A percentile compares a stretch with the other conserved stretches of the same genome.
Evolutionary conservation across 1,284 basidiomycete species (phyloP).

Genomic region (Anthracocystis panici-leucophaei): DNA sequence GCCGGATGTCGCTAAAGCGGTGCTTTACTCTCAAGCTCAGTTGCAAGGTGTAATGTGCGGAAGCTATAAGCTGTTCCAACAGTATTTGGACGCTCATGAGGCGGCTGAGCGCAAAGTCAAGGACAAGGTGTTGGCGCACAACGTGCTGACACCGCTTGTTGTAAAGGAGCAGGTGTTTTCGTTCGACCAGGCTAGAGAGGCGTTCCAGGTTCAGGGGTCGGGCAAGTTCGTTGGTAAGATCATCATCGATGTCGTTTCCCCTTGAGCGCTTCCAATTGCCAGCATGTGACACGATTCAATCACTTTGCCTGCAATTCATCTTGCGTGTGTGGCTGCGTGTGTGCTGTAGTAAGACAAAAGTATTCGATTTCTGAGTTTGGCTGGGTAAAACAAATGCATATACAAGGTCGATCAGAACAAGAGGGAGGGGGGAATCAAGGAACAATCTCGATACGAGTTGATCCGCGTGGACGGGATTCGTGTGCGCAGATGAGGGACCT

Average conservation of each 20-base stretch:
- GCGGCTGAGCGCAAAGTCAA: constrained; percentile 14
- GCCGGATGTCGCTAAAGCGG: constrained; percentile 31
- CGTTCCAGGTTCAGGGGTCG: constrained; percentile 30
- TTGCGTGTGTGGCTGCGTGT: too few relatives aligned
- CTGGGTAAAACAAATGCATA: background rate
- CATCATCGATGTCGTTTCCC: constrained; percentile 34
- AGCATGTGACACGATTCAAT: background rate
- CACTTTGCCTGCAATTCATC: background rate
- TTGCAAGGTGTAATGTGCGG: constrained; percentile 49
- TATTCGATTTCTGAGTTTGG: too few relatives aligned
- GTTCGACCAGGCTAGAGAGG: constrained; percentile 38
- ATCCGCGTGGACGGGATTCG: too few relatives aligned
- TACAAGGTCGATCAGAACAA: background rate
- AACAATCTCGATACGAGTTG: too few relatives aligned
- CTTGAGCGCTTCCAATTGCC: background rate
- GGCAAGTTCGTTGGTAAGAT: constrained; percentile 47
- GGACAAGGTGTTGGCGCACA: background rate
- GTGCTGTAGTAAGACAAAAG: too few relatives aligned
- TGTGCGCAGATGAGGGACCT: background rate
- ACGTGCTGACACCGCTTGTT: constrained; percentile 32
- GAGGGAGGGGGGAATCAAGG: too few relatives aligned
- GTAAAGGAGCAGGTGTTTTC: constrained; percentile 22
- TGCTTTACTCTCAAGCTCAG: constrained; percentile 37
- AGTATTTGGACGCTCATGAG: constrained; percentile 34
- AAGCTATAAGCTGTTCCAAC: constrained; percentile 44